phyloP scores from a whole-genome alignment of 441 rosid genomes.

The Jatropha multifida region DNA sequence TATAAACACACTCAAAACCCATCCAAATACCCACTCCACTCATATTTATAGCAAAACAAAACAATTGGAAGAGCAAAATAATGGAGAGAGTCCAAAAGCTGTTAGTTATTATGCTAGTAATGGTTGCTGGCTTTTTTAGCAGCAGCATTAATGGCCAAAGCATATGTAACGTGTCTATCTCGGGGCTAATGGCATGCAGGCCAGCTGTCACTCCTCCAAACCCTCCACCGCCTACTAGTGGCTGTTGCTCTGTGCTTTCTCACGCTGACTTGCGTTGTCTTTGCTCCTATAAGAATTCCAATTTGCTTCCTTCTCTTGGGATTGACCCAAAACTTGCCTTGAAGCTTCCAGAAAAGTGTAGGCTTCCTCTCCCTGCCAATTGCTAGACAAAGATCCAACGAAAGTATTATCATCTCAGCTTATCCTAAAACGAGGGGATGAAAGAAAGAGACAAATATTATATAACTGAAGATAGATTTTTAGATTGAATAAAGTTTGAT shows the following conservation, averaged over 20 bases:
- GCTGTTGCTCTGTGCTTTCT: constrained; percentile 39
- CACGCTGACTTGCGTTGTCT: constrained; percentile 44
- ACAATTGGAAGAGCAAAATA: too few species aligned
- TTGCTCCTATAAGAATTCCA: constrained; percentile 43
- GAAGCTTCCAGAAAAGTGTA: constrained; percentile 50
- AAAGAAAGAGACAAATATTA: too few species aligned
- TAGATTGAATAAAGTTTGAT: too few species aligned
- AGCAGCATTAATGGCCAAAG: constrained; percentile 32
- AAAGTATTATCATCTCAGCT: too few species aligned
- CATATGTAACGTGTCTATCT: constrained; percentile 41
- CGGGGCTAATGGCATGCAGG: constrained; percentile 44
- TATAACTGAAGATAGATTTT: too few species aligned
- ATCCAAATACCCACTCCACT: not conserved
- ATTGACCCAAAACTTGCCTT: constrained; percentile 49
- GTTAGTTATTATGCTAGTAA: too few species aligned
- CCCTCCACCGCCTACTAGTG: constrained; percentile 30
- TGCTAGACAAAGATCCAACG: constrained; percentile 29
- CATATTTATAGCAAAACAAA: too few species aligned
- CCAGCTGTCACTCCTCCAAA: constrained; percentile 43
- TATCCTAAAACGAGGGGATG: too few species aligned
- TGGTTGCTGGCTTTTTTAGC: not conserved
- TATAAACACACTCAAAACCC: not conserved
- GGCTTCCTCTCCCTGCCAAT: constrained; percentile 35
- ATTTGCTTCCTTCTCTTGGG: constrained; percentile 39
- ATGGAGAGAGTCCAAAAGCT: not conserved